A percentile compares a stretch with the other conserved stretches of the same genome.
Conservation (phyloP, 306 rosid species). For the Cucurbita moschata region DNA sequence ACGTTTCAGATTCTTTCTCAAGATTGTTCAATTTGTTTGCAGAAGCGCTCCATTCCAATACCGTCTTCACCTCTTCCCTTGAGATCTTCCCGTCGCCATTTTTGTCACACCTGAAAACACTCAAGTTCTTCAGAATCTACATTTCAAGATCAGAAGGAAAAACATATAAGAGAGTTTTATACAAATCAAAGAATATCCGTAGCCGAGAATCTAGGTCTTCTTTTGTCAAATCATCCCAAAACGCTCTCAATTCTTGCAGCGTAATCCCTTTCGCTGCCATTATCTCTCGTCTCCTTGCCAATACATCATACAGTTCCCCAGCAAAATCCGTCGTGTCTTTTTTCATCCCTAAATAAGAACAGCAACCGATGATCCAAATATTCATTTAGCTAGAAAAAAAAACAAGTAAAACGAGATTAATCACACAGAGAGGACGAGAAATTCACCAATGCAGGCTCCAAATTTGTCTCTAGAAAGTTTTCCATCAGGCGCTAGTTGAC, state of each 20-base stretch:
- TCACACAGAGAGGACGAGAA: background rate
- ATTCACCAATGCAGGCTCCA: constrained; percentile 63
- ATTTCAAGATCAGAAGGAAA: background rate
- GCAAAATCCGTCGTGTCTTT: constrained; percentile 52
- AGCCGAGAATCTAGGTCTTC: constrained; percentile 45
- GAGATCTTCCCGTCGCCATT: constrained; percentile 59
- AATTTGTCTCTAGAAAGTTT: constrained; percentile 54
- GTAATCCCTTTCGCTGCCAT: constrained; percentile 18
- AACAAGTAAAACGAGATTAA: background rate
- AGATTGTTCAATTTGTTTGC: constrained; percentile 41
- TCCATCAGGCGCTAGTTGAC: constrained; percentile 27
- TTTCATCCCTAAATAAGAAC: constrained; percentile 30
- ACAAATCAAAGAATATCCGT: constrained; percentile 67
- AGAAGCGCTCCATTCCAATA: constrained; percentile 51
- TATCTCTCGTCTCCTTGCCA: constrained; percentile 34
- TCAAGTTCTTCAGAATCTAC: background rate
- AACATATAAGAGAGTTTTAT: background rate
- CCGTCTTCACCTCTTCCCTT: constrained; percentile 49
- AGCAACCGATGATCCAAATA: background rate
- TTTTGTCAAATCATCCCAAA: constrained; percentile 51
- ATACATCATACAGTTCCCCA: constrained; percentile 36
- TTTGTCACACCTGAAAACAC: constrained; percentile 46
- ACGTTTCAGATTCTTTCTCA: constrained; percentile 24
- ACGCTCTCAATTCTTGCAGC: constrained; percentile 18
- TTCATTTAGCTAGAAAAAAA: background rate